These are phyloP conservation scores for Xylariaceae sp. DNA, from an alignment of 2,329 filamentous ascomycete species.

Conservation along the genomic window DNA sequence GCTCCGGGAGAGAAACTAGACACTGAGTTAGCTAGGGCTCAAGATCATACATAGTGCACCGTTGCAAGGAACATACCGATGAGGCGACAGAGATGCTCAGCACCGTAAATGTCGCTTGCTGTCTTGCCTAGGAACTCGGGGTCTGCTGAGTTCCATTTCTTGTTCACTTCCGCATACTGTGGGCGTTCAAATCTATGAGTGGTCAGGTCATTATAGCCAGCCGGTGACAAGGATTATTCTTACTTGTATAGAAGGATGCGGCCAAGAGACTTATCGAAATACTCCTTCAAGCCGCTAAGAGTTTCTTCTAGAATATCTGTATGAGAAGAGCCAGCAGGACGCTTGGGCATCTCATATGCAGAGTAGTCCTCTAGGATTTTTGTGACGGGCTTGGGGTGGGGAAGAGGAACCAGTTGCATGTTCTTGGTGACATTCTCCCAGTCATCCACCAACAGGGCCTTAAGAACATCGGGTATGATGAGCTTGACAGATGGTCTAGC, in stretches of 20 bases:
- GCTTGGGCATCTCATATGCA: slow-evolving; percentile 70
- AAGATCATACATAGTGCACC: neutral
- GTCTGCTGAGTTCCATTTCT: slow-evolving; percentile 68
- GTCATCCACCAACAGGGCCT: slow-evolving; percentile 93
- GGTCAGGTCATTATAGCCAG: slow-evolving; percentile 31
- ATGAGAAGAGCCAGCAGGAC: slow-evolving; percentile 71
- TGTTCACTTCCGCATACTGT: slow-evolving; percentile 81
- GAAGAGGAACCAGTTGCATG: slow-evolving; percentile 84
- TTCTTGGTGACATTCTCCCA: slow-evolving; percentile 99
- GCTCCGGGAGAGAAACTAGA: slow-evolving; percentile 85
- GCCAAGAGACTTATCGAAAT: slow-evolving; percentile 90
- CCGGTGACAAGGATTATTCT: slow-evolving; percentile 27
- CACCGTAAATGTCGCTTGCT: slow-evolving; percentile 85
- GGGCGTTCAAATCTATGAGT: slow-evolving; percentile 78
- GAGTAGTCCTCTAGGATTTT: slow-evolving; percentile 84
- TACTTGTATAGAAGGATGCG: slow-evolving; percentile 86
- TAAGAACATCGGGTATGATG: slow-evolving; percentile 85
- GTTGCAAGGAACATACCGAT: slow-evolving; percentile 68
- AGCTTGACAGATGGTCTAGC: slow-evolving; percentile 85
- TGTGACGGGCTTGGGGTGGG: slow-evolving; percentile 76
- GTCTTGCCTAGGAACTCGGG: slow-evolving; percentile 73
- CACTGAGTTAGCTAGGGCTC: slow-evolving; percentile 20
- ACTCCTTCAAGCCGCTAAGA: slow-evolving; percentile 83
- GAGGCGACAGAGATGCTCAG: slow-evolving; percentile 87
- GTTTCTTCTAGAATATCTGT: slow-evolving; percentile 90